Evolutionary conservation across 441 rosid genomes (phyloP).

Genomic region (Populus hybrid): DNA sequence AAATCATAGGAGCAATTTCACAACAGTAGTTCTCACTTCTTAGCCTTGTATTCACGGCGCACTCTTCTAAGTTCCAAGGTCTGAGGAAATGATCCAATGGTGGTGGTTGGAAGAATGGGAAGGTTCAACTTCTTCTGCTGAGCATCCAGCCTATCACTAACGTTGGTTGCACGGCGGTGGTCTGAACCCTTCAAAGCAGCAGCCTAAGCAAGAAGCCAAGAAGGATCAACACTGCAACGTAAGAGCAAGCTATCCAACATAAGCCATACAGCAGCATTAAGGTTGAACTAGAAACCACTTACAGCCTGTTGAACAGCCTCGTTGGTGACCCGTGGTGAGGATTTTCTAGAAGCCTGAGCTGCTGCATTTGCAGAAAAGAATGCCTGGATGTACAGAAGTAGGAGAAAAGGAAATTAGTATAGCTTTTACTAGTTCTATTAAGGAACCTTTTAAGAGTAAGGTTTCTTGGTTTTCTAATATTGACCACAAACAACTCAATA

Average conservation of each 20-base stretch:
- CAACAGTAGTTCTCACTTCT: slow-evolving; percentile 54
- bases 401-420: not conserved
- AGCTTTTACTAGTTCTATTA: not conserved
- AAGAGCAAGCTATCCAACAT: not conserved
- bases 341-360: slow-evolving; percentile 85
- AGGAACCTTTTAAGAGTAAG: not conserved
- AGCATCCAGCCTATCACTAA: slow-evolving; percentile 84
- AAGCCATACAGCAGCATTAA: not conserved
- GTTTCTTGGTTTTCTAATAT: not conserved
- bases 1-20: not conserved
- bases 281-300: slow-evolving; percentile 24
- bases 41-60: slow-evolving; percentile 96
- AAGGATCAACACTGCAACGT: not conserved
- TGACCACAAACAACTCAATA: not conserved
- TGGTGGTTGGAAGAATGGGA: slow-evolving; percentile 91
- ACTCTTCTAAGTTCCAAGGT: slow-evolving; percentile 89
- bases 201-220: slow-evolving; percentile 49
- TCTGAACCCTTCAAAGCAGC: slow-evolving; percentile 89
- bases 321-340: slow-evolving; percentile 89
- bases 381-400: slow-evolving; percentile 35
- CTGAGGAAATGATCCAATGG: slow-evolving; percentile 97
- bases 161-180: slow-evolving; percentile 83
- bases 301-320: slow-evolving; percentile 93
- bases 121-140: slow-evolving; percentile 96
- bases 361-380: slow-evolving; percentile 71